A percentile compares a stretch with the other conserved stretches of the same genome.
Evolutionary conservation across 345 rosid genomes (phyloP).

Genomic region (Psidium guajava): DNA sequence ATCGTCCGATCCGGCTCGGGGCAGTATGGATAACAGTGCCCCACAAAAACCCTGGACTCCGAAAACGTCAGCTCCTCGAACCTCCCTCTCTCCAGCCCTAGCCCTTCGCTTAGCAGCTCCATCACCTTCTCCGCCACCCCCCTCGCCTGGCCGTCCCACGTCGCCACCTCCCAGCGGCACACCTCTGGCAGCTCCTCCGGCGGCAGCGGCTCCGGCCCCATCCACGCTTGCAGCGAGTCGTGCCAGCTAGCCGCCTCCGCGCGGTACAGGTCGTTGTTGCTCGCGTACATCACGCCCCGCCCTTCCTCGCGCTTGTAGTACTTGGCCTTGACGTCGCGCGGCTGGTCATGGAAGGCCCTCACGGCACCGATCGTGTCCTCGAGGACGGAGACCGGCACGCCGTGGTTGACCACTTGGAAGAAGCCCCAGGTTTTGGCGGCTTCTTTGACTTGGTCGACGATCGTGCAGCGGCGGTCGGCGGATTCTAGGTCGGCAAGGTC

Average conservation of each 20-base stretch:
- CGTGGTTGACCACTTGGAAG: slow-evolving; percentile 29
- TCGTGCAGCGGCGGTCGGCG: not conserved
- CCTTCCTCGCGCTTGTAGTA: slow-evolving; percentile 14
- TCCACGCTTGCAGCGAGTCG: slow-evolving; percentile 18
- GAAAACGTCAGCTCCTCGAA: slow-evolving; percentile 13
- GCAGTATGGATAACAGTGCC: slow-evolving; percentile 21
- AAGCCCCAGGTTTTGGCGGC: slow-evolving; percentile 20
- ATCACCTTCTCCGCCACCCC: slow-evolving; percentile 23
- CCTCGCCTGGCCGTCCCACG: slow-evolving; percentile 13
- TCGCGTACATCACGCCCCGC: slow-evolving; percentile 6
- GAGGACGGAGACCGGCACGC: not conserved
- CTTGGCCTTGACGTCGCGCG: slow-evolving; percentile 10
- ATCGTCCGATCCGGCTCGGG: slow-evolving; percentile 24
- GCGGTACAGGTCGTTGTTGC: slow-evolving; percentile 22
- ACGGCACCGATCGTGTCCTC: slow-evolving; percentile 10
- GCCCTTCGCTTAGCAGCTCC: slow-evolving; percentile 28
- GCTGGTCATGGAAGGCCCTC: slow-evolving; percentile 21
- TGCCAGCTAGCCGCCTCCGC: slow-evolving; percentile 20
- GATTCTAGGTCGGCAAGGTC: slow-evolving; percentile 4
- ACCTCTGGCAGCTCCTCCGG: slow-evolving; percentile 17
- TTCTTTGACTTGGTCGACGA: slow-evolving; percentile 1
- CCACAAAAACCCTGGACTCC: slow-evolving; percentile 2
- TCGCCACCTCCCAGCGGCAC: slow-evolving; percentile 9
- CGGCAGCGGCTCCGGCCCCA: slow-evolving; percentile 1
- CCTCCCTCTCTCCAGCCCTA: slow-evolving; percentile 13